Base-by-base conservation (phyloP, 1,284 basidiomycete genomes). In the Takashimella tepidaria region DNA sequence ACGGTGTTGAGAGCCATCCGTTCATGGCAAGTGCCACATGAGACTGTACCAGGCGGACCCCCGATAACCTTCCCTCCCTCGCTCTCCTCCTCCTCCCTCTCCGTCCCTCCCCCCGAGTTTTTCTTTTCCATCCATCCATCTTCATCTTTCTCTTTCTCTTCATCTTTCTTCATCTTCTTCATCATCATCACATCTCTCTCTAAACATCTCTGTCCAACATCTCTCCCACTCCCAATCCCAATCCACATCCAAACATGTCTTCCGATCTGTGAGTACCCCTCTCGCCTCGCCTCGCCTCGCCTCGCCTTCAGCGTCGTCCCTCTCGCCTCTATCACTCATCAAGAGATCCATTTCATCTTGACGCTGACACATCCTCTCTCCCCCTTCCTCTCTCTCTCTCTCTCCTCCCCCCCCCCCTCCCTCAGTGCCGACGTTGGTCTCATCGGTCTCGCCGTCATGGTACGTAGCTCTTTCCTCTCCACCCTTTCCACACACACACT, bases 371-470 rank as follows among this genome's bases (percentile, higher is more conserved):
- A 45, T 24, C 12, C 22, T 31, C 22, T 48, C 13, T 16, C 21
- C 4, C 12, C 20, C 8, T n/a, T 37, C 24, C n/a, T n/a, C 41
- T 45, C 47, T 24, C 16, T 16, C 19, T 24, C 3, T n/a, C 11
- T 6, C 49, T 42, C 50, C 54, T 64, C 26, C 46, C 46, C 11
- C n/a, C 46, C 46, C 26, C 37, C 25, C 27, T 25, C n/a, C 12
- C 24, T 27, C 46, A 71, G 68, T 48, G 74, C 72, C 56, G 73
- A 76, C 58, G 64, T 76, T 55, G 74, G 74, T 66, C 72, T 76
- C 54, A 76, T 76, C 61, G 92, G 92, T 79, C 81, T 95, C 72
- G 92, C 92, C 81, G 92, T 96, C 80, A 96, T 96, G 92, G 91
- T 72, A 49, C 22, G 66, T 64, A 51, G 59, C 55, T 44, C 41